Evolutionary conservation across 768 basidiomycete genomes (phyloP).

Genomic region (Xanthoconium stramineum): DNA sequence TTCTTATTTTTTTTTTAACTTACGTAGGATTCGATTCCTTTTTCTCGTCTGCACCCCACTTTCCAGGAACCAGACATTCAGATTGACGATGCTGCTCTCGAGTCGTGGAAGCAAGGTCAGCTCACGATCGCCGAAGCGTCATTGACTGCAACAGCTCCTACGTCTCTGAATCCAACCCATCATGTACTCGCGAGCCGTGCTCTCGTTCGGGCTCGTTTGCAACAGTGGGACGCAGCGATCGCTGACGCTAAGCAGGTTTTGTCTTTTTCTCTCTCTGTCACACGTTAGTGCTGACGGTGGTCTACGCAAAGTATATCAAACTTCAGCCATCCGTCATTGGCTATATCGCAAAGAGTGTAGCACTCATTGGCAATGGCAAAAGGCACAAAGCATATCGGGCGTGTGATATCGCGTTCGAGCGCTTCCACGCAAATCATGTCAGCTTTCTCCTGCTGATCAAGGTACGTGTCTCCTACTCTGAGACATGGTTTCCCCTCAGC

Average conservation of each 20-base stretch:
- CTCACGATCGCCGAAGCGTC: background rate
- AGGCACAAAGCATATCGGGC: background rate
- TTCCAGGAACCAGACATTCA: background rate
- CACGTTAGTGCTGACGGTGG: background rate
- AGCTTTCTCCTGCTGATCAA: background rate
- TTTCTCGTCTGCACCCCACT: background rate
- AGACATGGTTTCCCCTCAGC: background rate
- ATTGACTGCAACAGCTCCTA: background rate
- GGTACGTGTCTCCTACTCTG: background rate
- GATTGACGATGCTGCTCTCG: background rate
- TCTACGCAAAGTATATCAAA: background rate
- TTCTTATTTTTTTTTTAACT: too few species aligned
- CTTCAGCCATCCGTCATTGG: constrained; percentile 1
- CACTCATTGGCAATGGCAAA: background rate
- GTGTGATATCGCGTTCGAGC: constrained; percentile 2
- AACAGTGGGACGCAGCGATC: background rate
- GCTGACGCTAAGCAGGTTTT: background rate
- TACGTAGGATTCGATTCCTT: background rate
- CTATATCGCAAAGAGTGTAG: background rate
- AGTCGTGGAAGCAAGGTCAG: background rate
- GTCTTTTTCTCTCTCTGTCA: background rate
- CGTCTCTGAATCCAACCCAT: background rate
- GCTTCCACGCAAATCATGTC: background rate
- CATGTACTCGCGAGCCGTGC: background rate
- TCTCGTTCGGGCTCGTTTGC: background rate